A percentile compares a stretch with the other conserved stretches of the same genome.
These are phyloP conservation scores for Parafenestella ontariensis DNA, from an alignment of 2,329 filamentous ascomycete species.

Conservation along the genomic window DNA sequence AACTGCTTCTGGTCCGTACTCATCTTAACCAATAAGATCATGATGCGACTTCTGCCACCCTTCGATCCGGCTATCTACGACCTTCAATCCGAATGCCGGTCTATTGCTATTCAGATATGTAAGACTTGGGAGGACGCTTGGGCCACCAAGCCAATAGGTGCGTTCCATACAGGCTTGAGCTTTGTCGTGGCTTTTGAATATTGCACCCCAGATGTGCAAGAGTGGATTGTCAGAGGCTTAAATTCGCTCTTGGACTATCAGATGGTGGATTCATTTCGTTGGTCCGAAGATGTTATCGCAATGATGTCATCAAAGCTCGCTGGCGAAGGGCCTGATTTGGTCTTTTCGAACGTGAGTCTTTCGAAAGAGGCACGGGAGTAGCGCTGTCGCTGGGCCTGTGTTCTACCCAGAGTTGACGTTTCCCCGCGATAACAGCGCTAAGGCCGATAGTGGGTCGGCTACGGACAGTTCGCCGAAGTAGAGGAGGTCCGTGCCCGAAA, in stretches of 20 bases:
- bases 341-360: constrained; percentile 25
- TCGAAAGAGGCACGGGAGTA: constrained; percentile 5
- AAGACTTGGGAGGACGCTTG: constrained; percentile 47
- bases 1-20: constrained; percentile 42
- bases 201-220: constrained; percentile 29
- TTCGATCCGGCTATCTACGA: constrained; percentile 26
- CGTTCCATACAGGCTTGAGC: constrained; percentile 40
- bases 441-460: no score
- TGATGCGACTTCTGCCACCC: constrained; percentile 37
- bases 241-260: constrained; percentile 40
- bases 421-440: no score
- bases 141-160: constrained; percentile 41
- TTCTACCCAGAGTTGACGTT: background rate
- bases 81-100: constrained; percentile 37
- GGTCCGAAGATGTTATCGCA: constrained; percentile 34
- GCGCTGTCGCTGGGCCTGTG: background rate
- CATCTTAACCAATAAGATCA: constrained; percentile 39
- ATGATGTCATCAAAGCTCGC: constrained; percentile 37
- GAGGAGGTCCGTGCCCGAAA: no score
- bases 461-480: no score
- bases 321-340: constrained; percentile 33
- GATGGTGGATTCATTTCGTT: constrained; percentile 34
- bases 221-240: constrained; percentile 36
- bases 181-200: constrained; percentile 45
- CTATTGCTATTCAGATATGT: constrained; percentile 39